A percentile compares a stretch with the other conserved stretches of the same genome.
Evolutionary conservation across 2,329 filamentous ascomycete species (phyloP).

Genomic region (Pestalotiopsis sp.): DNA sequence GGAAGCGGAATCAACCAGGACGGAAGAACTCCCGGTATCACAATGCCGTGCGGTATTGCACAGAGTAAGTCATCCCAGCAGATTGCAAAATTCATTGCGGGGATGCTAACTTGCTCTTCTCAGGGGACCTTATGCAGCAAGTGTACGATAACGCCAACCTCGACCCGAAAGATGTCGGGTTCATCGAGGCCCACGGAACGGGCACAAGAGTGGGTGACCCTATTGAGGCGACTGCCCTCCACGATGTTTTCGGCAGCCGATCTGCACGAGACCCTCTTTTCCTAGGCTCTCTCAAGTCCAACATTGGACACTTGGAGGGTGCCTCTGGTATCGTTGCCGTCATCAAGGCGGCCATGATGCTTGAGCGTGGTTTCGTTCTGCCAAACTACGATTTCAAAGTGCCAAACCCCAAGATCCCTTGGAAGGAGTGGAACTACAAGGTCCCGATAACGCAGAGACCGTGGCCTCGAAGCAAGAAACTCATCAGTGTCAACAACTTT

Average conservation of each 20-base stretch:
- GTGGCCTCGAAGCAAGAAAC: conserved; percentile 51
- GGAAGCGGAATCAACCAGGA: conserved; percentile 58
- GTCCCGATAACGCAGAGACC: conserved; percentile 45
- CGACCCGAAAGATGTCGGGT: conserved; percentile 40
- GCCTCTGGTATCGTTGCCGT: conserved; percentile 53
- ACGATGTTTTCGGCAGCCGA: conserved; percentile 44
- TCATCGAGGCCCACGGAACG: conserved; percentile 58
- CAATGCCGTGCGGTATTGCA: conserved; percentile 54
- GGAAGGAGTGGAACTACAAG: conserved; percentile 51
- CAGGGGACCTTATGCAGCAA: conserved; percentile 44
- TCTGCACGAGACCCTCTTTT: conserved; percentile 44
- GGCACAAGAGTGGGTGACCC: conserved; percentile 60
- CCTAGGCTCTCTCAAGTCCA: conserved; percentile 53
- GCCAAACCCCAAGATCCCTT: conserved; percentile 51
- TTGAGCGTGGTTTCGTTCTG: conserved; percentile 52
- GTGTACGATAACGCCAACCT: conserved; percentile 44
- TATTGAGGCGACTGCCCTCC: conserved; percentile 53
- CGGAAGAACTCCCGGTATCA: conserved; percentile 58
- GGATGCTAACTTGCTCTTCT: not conserved
- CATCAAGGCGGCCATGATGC: conserved; percentile 54
- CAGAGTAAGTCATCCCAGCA: conserved; percentile 38
- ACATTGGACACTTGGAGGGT: conserved; percentile 55
- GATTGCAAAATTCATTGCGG: not conserved
- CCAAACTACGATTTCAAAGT: conserved; percentile 54
- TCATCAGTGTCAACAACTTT: conserved; percentile 39